A percentile compares a stretch with the other conserved stretches of the same genome.
These are phyloP conservation scores for Vanrija sp. DNA, from an alignment of 1,284 basidiomycete genomes.

Conservation along the genomic window DNA sequence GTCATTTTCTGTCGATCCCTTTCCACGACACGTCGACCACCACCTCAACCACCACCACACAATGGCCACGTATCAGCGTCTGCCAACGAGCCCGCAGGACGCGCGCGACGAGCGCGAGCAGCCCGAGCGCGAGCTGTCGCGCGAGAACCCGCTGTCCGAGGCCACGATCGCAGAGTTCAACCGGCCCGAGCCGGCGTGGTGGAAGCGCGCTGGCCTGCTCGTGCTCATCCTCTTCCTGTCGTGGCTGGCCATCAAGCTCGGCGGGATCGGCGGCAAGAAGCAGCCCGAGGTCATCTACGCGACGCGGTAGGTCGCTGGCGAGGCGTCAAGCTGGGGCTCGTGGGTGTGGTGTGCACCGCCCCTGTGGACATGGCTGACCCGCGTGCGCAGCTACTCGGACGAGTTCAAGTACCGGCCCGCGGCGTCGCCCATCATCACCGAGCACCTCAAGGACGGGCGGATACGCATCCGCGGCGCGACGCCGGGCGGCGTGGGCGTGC, in stretches of 20 bases:
- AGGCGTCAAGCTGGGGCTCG: not conserved
- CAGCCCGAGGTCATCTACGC: constrained; percentile 47
- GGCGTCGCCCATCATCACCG: constrained; percentile 50
- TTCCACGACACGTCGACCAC: too few species aligned
- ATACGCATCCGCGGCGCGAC: constrained; percentile 48
- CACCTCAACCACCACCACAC: not conserved
- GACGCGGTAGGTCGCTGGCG: constrained; percentile 34
- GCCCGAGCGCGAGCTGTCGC: constrained; percentile 3
- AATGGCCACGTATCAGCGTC: constrained; percentile 12
- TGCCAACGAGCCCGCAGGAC: constrained; percentile 9
- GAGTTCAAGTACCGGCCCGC: constrained; percentile 51
- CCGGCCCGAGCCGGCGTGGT: constrained; percentile 40
- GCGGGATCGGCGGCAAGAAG: constrained; percentile 12
- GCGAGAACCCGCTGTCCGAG: constrained; percentile 9
- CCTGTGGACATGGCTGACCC: not conserved
- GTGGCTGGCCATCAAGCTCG: constrained; percentile 34
- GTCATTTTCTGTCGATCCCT: too few species aligned
- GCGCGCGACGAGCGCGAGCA: constrained; percentile 6
- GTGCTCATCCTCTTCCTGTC: constrained; percentile 32
- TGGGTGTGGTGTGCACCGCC: not conserved
- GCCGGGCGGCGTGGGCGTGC: constrained; percentile 43
- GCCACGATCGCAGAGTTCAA: constrained; percentile 37
- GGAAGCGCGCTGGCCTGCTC: constrained; percentile 38
- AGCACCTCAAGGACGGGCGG: constrained; percentile 46
- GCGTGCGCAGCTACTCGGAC: constrained; percentile 44